These are phyloP conservation scores for Rhododendron ferrugineum DNA, from an alignment of 148 eudicot genomes.

Conservation along the genomic window DNA sequence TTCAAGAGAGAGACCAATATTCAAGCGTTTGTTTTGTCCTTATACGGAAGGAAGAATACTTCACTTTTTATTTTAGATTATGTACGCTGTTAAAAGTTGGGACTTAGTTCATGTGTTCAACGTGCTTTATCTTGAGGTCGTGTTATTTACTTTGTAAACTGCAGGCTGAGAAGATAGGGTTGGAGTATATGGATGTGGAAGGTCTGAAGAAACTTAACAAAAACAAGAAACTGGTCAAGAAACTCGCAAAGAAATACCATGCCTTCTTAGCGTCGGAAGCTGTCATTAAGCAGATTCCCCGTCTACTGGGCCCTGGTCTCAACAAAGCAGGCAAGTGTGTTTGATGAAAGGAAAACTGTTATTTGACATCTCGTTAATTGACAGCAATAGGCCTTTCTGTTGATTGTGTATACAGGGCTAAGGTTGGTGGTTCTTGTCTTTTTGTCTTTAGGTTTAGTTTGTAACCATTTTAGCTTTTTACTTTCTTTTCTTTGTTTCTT, in stretches of 20 bases:
- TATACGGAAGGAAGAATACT: neutral
- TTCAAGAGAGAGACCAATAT: neutral
- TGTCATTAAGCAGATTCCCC: slow-evolving; percentile 88
- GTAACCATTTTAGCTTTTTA: neutral
- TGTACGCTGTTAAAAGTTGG: neutral
- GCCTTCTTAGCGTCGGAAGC: slow-evolving; percentile 80
- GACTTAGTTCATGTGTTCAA: neutral
- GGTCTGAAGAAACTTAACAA: slow-evolving; percentile 77
- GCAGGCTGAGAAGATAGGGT: slow-evolving; percentile 66
- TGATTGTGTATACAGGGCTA: neutral
- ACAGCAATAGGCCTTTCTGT: neutral
- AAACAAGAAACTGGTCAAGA: slow-evolving; percentile 80
- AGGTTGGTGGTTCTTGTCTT: neutral
- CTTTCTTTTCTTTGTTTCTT: neutral
- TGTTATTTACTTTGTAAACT: neutral
- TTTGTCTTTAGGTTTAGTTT: neutral
- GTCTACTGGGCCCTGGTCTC: slow-evolving; percentile 77
- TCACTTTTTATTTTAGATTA: neutral
- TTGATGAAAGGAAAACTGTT: neutral
- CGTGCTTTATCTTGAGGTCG: neutral
- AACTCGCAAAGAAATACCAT: slow-evolving; percentile 79
- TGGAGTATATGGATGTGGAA: slow-evolving; percentile 86
- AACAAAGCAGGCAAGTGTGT: slow-evolving; percentile 73
- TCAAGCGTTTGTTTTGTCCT: neutral
- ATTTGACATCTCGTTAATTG: neutral